Percentiles rank a stretch among this genome's conserved stretches.
These are phyloP conservation scores for Backusella luteola DNA, from an alignment of 192 early-diverging fungal species.

Conservation along the genomic window DNA sequence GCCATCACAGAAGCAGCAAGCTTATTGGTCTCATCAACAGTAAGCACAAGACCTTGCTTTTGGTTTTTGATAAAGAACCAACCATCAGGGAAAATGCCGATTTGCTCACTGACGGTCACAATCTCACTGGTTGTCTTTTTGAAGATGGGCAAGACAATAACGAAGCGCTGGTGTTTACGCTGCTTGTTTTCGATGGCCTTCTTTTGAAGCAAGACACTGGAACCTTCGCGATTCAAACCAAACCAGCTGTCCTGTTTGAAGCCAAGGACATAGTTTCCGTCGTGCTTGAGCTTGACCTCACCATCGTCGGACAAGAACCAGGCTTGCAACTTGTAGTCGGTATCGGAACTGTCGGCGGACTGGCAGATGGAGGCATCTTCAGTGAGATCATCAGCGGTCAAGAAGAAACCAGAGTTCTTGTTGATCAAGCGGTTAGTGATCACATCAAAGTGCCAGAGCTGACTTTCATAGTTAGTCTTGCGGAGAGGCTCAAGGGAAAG, in stretches of 20 bases:
- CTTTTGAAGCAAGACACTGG: slow-evolving; percentile 18
- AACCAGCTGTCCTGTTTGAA: slow-evolving; percentile 33
- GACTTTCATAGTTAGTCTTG: slow-evolving; percentile 22
- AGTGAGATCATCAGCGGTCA: slow-evolving; percentile 19
- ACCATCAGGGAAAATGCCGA: slow-evolving; percentile 30
- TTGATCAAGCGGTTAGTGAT: slow-evolving; percentile 10
- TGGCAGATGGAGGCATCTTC: slow-evolving; percentile 19
- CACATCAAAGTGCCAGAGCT: slow-evolving; percentile 25
- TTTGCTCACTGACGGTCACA: not conserved
- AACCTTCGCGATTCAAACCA: slow-evolving; percentile 18
- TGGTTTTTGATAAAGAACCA: slow-evolving; percentile 43
- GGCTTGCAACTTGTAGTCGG: not conserved
- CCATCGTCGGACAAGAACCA: slow-evolving; percentile 10
- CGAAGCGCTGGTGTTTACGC: slow-evolving; percentile 7
- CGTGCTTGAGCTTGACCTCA: slow-evolving; percentile 16
- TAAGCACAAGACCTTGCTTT: slow-evolving; percentile 22
- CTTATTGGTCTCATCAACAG: slow-evolving; percentile 23
- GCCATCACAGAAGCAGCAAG: slow-evolving; percentile 23
- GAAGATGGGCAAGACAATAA: slow-evolving; percentile 24
- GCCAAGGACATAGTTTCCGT: not conserved
- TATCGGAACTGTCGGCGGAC: not conserved
- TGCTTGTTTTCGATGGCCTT: slow-evolving; percentile 1
- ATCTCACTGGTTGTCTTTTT: slow-evolving; percentile 11
- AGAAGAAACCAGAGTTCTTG: slow-evolving; percentile 19
- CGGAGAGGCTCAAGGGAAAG: slow-evolving; percentile 19